These are phyloP conservation scores for Fusarium transvaalense DNA, from an alignment of 2,329 filamentous ascomycete genomes.

Conservation along the genomic window DNA sequence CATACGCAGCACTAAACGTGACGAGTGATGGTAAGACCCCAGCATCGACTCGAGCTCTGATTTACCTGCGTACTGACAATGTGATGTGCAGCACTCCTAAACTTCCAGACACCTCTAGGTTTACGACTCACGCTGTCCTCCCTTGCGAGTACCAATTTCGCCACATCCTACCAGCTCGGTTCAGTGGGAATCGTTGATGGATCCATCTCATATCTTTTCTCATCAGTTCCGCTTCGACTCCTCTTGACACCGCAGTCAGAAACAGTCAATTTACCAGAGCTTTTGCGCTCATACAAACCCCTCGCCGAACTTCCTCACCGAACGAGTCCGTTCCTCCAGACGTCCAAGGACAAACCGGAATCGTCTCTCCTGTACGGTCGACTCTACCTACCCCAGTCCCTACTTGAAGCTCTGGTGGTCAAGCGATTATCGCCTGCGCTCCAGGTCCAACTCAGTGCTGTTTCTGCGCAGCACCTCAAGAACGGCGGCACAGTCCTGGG, in stretches of 20 bases:
- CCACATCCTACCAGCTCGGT: constrained; percentile 91
- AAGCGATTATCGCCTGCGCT: constrained; percentile 81
- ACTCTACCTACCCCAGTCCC: constrained; percentile 85
- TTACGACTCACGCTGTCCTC: constrained; percentile 90
- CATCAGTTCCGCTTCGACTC: constrained; percentile 80
- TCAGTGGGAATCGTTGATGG: constrained; percentile 93
- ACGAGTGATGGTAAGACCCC: constrained; percentile 76
- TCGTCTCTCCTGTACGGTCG: constrained; percentile 80
- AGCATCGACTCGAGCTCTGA: not conserved
- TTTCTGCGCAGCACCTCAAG: constrained; percentile 77
- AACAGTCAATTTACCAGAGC: constrained; percentile 78
- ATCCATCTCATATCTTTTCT: constrained; percentile 97
- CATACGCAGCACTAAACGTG: constrained; percentile 86
- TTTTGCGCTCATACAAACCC: constrained; percentile 86
- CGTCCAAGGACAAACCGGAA: constrained; percentile 50
- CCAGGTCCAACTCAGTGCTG: constrained; percentile 83
- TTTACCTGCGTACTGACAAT: constrained; percentile 37
- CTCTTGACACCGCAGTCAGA: constrained; percentile 76
- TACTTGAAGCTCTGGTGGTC: constrained; percentile 87
- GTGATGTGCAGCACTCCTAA: constrained; percentile 75
- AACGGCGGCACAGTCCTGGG: constrained; percentile 83
- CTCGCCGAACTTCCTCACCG: constrained; percentile 70
- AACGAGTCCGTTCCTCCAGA: constrained; percentile 42
- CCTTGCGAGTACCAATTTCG: constrained; percentile 91
- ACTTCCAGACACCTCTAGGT: constrained; percentile 88